Evolutionary conservation across 768 basidiomycete species (phyloP).

Genomic region (Tricholoma saponaceum): DNA sequence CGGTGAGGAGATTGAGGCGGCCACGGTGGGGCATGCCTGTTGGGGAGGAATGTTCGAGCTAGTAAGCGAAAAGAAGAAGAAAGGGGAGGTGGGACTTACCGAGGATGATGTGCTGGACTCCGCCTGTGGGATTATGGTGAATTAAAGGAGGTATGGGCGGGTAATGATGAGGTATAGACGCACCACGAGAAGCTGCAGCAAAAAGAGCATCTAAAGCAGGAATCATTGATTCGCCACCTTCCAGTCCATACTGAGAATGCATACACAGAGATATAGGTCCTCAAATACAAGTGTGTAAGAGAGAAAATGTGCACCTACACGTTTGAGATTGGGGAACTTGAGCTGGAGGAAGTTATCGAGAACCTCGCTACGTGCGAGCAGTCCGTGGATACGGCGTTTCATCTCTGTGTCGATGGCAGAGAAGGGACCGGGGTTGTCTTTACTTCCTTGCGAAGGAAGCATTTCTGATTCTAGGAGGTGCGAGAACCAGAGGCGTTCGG

Average conservation of each 20-base stretch:
- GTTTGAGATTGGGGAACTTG: constrained; percentile 86
- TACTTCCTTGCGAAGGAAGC: constrained; percentile 24
- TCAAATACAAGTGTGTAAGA: not conserved
- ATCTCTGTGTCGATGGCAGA: constrained; percentile 25
- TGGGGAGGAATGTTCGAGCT: not conserved
- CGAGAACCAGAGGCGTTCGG: constrained; percentile 86
- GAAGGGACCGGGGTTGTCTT: constrained; percentile 23
- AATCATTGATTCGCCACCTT: constrained; percentile 93
- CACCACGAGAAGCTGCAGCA: constrained; percentile 56
- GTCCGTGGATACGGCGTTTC: constrained; percentile 58
- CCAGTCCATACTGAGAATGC: constrained; percentile 68
- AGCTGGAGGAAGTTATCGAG: constrained; percentile 82
- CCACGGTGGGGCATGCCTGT: constrained; percentile 85
- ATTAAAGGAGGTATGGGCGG: too few relatives aligned
- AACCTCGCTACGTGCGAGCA: constrained; percentile 74
- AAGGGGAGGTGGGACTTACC: constrained; percentile 20
- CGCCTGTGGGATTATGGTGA: constrained; percentile 33
- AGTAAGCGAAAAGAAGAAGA: not conserved
- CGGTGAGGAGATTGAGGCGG: constrained; percentile 80
- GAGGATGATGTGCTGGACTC: constrained; percentile 67
- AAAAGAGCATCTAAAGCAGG: constrained; percentile 82
- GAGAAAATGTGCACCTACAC: constrained; percentile 31
- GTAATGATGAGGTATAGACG: not conserved
- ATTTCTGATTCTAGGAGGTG: constrained; percentile 71
- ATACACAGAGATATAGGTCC: not conserved